Evolutionary conservation across 1,139 yeast species (phyloP), one percentile per base, ranked within the genome.

Genomic region (Protomyces lactucae-debilis): DNA sequence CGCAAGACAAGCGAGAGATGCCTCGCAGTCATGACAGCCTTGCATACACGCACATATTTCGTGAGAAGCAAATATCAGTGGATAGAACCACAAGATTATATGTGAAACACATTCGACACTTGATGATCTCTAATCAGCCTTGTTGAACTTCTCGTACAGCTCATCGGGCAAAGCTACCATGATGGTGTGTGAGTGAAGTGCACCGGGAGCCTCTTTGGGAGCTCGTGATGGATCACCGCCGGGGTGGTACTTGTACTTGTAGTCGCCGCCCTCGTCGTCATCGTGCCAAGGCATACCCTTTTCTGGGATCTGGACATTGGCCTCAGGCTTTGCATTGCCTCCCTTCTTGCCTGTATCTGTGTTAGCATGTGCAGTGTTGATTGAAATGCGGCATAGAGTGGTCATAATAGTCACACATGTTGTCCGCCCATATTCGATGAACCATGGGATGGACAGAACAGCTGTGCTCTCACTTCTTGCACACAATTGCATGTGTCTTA

Each of bases 251-350:
- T 60, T 46, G 51, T 60, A 60, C 55, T 60, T 60, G 60, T 45
- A 60, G 23, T 53, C 48, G 14, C 57, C 57, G 25, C 45, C 46
- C 55, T 46, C 59, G 36, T 46, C 37, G 39, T 60, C 54, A 18
- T 51, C 59, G 35, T 60, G 57, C 64, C 64, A 60, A 18, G 64
- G 64, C 64, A 60, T 60, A 35, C 54, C 57, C 40, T 59, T 32
- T 9, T 53, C 52, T 6, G 63, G 56, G 18, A 59, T 53, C 16
- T 48, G 45, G 12, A 59, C 63, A 16, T 59, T 59, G 35, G 56
- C 25, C 57, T 59, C 63, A 12, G 63, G 63, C 45, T 59, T 59
- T 3, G 63, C 63, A 21, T 59, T 59, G 21, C 63, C 63, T n/a
- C 63, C 63, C 57, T 59, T 59, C 63, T 59, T 59, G 53, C 63